Conservation (phyloP, 2,329 filamentous ascomycete genomes). For the Exophiala sp. region DNA sequence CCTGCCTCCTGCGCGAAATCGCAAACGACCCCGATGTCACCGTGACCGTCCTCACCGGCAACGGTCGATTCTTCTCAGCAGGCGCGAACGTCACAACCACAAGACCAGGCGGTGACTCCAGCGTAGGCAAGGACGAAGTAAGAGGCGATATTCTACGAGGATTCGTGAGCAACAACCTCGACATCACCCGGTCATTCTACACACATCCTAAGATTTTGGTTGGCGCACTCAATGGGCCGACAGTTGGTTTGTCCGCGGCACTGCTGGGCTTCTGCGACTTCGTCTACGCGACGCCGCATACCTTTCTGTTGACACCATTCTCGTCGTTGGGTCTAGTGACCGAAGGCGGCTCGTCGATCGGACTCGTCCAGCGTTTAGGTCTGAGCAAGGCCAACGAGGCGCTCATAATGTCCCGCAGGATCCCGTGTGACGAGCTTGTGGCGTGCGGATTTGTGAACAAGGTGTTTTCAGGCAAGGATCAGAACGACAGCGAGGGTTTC, state of each 20-base stretch:
- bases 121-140: conserved; percentile 42
- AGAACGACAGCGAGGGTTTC: conserved; percentile 67
- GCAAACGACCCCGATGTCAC: conserved; percentile 74
- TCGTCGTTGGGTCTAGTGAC: conserved; percentile 83
- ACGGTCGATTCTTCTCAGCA: conserved; percentile 79
- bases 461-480: conserved; percentile 60
- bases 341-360: conserved; percentile 77
- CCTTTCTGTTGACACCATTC: conserved; percentile 90
- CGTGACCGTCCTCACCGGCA: conserved; percentile 80
- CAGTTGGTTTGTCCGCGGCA: conserved; percentile 81
- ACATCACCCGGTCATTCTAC: conserved; percentile 86
- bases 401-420: conserved; percentile 80
- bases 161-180: conserved; percentile 83
- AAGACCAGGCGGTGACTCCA: conserved; percentile 40
- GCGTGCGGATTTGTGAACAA: conserved; percentile 80
- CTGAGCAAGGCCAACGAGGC: conserved; percentile 84
- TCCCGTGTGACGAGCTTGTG: conserved; percentile 69
- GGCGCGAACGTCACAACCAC: conserved; percentile 72
- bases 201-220: conserved; percentile 91
- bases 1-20: conserved; percentile 70
- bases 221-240: conserved; percentile 86
- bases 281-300: conserved; percentile 76
- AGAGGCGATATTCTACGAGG: conserved; percentile 61
- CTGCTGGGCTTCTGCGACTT: conserved; percentile 84
- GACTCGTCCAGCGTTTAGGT: conserved; percentile 76